Percentiles rank a stretch among this genome's conserved stretches.
Evolutionary conservation across 1,139 yeast species (phyloP).

Genomic region (Debaryomyces coudertii): DNA sequence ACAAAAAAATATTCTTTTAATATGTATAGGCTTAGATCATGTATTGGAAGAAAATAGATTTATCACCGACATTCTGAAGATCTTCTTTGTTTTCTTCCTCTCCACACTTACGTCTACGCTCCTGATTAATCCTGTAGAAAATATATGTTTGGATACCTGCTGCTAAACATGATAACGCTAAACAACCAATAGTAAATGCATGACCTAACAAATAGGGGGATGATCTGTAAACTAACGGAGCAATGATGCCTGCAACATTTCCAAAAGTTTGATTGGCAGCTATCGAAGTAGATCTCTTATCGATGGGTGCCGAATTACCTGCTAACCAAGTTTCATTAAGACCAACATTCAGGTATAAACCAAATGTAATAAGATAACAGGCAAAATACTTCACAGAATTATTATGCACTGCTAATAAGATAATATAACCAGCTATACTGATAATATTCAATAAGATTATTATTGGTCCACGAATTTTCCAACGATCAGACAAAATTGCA

Average conservation of each 20-base stretch:
- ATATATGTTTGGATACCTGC: slow-evolving; percentile 1
- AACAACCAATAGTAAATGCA: slow-evolving; percentile 38
- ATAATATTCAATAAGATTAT: slow-evolving; percentile 28
- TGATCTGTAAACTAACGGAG: slow-evolving; percentile 45
- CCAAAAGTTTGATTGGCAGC: slow-evolving; percentile 50
- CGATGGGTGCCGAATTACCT: slow-evolving; percentile 47
- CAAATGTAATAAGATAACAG: slow-evolving; percentile 43
- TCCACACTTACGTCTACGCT: not conserved
- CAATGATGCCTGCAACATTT: slow-evolving; percentile 48
- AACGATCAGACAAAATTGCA: slow-evolving; percentile 45
- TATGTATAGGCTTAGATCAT: not conserved
- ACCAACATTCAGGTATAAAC: slow-evolving; percentile 44
- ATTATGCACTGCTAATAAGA: slow-evolving; percentile 31
- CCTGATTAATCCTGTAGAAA: not conserved
- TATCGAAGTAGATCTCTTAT: slow-evolving; percentile 48
- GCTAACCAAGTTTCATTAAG: slow-evolving; percentile 50
- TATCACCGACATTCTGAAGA: not conserved
- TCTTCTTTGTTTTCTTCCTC: not conserved
- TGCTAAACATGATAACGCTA: slow-evolving; percentile 19
- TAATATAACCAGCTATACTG: slow-evolving; percentile 42
- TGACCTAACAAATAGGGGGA: slow-evolving; percentile 42
- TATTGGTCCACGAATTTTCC: slow-evolving; percentile 20
- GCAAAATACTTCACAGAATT: slow-evolving; percentile 50
- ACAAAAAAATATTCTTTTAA: not conserved
- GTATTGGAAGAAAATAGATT: slow-evolving; percentile 4